Evolutionary conservation across 768 basidiomycete genomes (phyloP), one percentile per base, ranked within the genome.

Genomic region (Lanmaoa pseudosensibilis): DNA sequence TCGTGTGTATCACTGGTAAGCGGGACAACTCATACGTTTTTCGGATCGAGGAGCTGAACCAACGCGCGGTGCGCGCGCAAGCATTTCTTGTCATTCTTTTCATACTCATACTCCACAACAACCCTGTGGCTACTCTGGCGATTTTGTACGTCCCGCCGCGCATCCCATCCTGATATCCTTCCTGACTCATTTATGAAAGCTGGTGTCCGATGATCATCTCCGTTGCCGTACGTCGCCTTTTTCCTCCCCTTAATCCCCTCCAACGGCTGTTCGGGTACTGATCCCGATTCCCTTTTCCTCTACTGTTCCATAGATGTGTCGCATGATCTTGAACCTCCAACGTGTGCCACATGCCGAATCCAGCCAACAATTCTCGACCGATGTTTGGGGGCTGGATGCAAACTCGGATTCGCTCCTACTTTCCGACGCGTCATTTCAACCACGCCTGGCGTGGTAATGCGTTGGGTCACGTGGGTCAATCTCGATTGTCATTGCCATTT

Each of bases 301-400:
- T 16, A 21, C 39, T 3, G n/a, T 30, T 27, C 12, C 8, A 15
- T 6, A 68, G 66, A 59, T 54, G 2, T 55, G 43, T 45, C 62
- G 58, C 19, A 16, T 66, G 18, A 55, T 69, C 30, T 32, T 68
- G 40, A 68, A 67, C 43, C 50, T 67, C 36, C 61, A 61, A 37
- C 36, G 27, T 16, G 13, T 32, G 4, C n/a, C 30, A 2, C 3
- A 38, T 4, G 0, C 0, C 0, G 12, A 32, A 13, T 0, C 5
- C 2, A 43, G 27, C 1, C 47, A 47, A 10, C 25, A 54, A 34
- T 58, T 67, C 34, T 57, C 66, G 7, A 68, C 67, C 5, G 64
- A 59, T 3, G 11, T 68, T 7, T 52, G 25, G 41, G 65, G 57
- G 5, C 1, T 66, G 25, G 54, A 56, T 13, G 40, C 44, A n/a